These are phyloP conservation scores for Suhomyces sp. DNA, from an alignment of 805 yeast species.

Conservation along the genomic window DNA sequence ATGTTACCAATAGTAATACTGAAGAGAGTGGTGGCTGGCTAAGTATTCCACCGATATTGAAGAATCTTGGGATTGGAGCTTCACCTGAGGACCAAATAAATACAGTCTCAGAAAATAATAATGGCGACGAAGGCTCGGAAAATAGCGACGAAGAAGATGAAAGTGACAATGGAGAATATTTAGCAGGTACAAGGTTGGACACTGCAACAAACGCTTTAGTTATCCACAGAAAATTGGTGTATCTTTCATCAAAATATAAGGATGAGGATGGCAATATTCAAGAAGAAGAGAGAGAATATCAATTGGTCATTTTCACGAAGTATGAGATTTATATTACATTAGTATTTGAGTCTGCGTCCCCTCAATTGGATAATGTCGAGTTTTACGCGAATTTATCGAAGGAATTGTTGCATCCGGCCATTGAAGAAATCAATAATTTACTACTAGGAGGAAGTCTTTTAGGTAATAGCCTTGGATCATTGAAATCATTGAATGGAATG, in stretches of 20 bases:
- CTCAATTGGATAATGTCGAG: conserved; percentile 19
- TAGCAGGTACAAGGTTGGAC: conserved; percentile 23
- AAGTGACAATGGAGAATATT: conserved; percentile 21
- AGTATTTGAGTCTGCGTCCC: conserved; percentile 29
- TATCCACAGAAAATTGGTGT: conserved; percentile 26
- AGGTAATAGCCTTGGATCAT: conserved; percentile 29
- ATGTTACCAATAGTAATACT: background rate
- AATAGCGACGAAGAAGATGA: conserved; percentile 11
- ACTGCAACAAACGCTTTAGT: background rate
- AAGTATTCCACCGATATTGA: conserved; percentile 11
- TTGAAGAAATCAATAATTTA: conserved; percentile 22
- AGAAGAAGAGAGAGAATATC: conserved; percentile 23
- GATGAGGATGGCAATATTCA: conserved; percentile 2
- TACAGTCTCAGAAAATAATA: background rate
- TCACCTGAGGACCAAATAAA: background rate
- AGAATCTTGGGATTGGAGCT: conserved; percentile 2
- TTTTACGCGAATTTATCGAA: conserved; percentile 24
- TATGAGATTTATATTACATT: conserved; percentile 23
- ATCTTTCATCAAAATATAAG: conserved; percentile 17
- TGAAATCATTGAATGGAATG: conserved; percentile 23
- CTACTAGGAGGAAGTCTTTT: conserved; percentile 19
- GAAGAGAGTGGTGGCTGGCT: conserved; percentile 8
- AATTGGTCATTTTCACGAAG: conserved; percentile 29
- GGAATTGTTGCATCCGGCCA: conserved; percentile 17
- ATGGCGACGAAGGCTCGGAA: conserved; percentile 9